Evolutionary conservation across 768 basidiomycete genomes (phyloP).

Genomic region (Suillus tomentosus): DNA sequence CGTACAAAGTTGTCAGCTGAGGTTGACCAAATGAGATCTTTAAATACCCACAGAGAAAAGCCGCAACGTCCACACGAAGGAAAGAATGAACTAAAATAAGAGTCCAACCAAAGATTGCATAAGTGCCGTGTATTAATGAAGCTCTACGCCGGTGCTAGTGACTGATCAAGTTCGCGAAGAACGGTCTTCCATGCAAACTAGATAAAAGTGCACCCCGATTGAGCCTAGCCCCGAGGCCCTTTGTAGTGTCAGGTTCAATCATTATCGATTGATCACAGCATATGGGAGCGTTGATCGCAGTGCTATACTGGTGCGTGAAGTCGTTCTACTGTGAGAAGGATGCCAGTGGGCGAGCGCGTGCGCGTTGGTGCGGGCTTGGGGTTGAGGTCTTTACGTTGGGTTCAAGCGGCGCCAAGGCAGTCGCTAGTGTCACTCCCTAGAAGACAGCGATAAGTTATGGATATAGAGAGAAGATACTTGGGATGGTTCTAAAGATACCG

Average conservation of each 20-base stretch:
- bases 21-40: not conserved
- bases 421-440: no score
- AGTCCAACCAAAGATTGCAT: not conserved
- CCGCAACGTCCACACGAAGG: not conserved
- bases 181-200: not conserved
- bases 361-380: no score
- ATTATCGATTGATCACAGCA: not conserved
- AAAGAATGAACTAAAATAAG: not conserved
- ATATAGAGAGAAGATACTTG: not conserved
- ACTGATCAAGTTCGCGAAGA: slow-evolving; percentile 2
- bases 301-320: not conserved
- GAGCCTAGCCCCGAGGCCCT: not conserved
- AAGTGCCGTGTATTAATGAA: not conserved
- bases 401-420: no score
- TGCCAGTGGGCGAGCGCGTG: no score
- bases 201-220: not conserved
- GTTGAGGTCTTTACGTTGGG: no score
- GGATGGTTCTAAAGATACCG: not conserved
- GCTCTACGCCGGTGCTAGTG: not conserved
- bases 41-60: not conserved
- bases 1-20: not conserved
- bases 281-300: not conserved
- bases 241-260: no score
- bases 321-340: slow-evolving; percentile 1
- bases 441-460: not conserved